Evolutionary conservation across 371 early-diverging fungal genomes (phyloP), one percentile per base, ranked within the genome.

Genomic region (Haplosporangium sp.): DNA sequence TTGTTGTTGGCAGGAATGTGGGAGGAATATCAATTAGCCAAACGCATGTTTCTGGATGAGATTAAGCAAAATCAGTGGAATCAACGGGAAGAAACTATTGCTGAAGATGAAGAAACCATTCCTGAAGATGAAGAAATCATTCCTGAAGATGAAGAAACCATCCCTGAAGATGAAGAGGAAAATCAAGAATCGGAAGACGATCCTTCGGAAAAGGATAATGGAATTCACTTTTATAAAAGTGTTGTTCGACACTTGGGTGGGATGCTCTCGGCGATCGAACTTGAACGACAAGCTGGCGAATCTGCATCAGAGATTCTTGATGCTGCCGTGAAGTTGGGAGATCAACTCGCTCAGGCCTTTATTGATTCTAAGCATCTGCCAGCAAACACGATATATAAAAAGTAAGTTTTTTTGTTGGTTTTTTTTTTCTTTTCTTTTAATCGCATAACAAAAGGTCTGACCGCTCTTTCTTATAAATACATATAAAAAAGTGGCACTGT

Each of bases 211-310:
- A 34, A 11, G 4, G n/a, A 19, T 4, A 35, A 40, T 35, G 61
- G 62, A 6, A 65, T 75, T 19, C 48, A 39, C 48, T 86, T 92
- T 8, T 93, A 93, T 67, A 94, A 94, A 63, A 89, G 89, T 4
- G 92, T 89, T 34, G 94, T 92, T 39, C 89, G 92, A 3, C 86
- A 94, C 27, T 73, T 94, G 38, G 95, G 95, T 9, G 91, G 92
- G 27, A 84, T 93, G 4, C 74, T 94, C 13, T 83, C 88, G 15
- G 87, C 92, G 4, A 84, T 89, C 64, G 88, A 93, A 52, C 74
- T 92, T 15, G 76, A 68, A 5, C 40, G 42, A 1, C 40, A 52
- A 1, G 45, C 45, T n/a, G 87, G 20, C 20, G 20, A 89, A 40
- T 20, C 27, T 27, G 27, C 27, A 27, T 27, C 64, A 4, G 48